Conservation (phyloP, 2,329 filamentous ascomycete species). For the Pseudogymnoascus sp. region DNA sequence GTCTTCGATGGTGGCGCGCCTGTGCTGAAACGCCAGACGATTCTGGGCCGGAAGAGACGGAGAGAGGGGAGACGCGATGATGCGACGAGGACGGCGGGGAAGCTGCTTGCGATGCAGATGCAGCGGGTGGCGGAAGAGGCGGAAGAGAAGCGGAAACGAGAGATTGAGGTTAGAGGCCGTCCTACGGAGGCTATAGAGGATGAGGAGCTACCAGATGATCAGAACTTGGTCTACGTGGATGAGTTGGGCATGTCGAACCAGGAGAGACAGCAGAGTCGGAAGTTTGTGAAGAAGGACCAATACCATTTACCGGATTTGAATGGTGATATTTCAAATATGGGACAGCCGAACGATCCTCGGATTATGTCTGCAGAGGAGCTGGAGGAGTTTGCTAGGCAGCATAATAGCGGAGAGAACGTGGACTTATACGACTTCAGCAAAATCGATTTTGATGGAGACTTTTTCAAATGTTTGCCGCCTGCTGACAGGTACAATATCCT, state of each 20-base stretch:
- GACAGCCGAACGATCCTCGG: slow-evolving; percentile 80
- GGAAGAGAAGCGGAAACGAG: slow-evolving; percentile 51
- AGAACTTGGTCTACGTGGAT: slow-evolving; percentile 80
- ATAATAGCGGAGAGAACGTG: slow-evolving; percentile 86
- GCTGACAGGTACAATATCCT: slow-evolving; percentile 95
- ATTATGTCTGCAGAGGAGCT: slow-evolving; percentile 95
- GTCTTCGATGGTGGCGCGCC: slow-evolving; percentile 97
- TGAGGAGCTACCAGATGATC: slow-evolving; percentile 59
- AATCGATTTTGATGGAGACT: slow-evolving; percentile 94
- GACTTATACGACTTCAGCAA: slow-evolving; percentile 94
- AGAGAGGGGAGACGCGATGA: slow-evolving; percentile 88
- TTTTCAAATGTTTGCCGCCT: slow-evolving; percentile 85
- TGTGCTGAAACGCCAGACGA: slow-evolving; percentile 81
- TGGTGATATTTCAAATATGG: slow-evolving; percentile 73
- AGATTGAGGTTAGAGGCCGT: slow-evolving; percentile 34
- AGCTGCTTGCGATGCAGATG: slow-evolving; percentile 89
- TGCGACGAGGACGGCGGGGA: slow-evolving; percentile 84
- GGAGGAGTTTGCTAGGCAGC: slow-evolving; percentile 88
- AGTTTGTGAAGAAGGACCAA: slow-evolving; percentile 85
- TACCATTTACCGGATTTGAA: slow-evolving; percentile 90
- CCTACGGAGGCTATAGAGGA: slow-evolving; percentile 46
- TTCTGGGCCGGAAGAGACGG: slow-evolving; percentile 67
- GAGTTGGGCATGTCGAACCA: slow-evolving; percentile 74
- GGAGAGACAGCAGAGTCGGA: slow-evolving; percentile 66
- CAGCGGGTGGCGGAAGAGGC: slow-evolving; percentile 85